Evolutionary conservation across 2,329 filamentous ascomycete species (phyloP), one percentile per base, ranked within the genome.

Genomic region (Pseudogymnoascus verrucosus): DNA sequence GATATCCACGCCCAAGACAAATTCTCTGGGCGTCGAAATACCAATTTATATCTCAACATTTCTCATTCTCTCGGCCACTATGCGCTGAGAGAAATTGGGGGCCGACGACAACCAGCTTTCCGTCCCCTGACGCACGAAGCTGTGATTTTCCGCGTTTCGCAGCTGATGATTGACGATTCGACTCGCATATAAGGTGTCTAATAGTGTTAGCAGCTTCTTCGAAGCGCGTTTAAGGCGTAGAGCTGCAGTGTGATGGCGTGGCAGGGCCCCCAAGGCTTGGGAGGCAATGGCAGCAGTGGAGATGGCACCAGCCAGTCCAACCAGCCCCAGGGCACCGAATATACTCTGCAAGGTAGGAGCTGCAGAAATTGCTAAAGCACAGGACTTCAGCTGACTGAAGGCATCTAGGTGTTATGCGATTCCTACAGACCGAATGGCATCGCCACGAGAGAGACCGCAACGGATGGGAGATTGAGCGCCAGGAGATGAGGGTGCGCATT

Each of bases 371-470:
- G 36, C 39, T 57, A 62, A 61, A 34, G 39, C 14, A 23, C 66
- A 26, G 39, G 1, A 40, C 59, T 31, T 36, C 44, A 61, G 28
- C 54, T 65, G 47, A 42, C 63, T 65, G 69, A 93, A 89, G 91
- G 72, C 91, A 96, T 40, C 96, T 69, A 95, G 91, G 95, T 74
- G 95, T 99, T 39, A 99, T 99, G 95, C 93, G 95, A 77, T 99
- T 99, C 76, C 86, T 99, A 40, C 95, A 99, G 79, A 95, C 95
- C 59, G 93, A 99, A 84, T 99, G 95, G 95, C 95, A 99, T 78
- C 89, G 91, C 69, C 93, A 99, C 76, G 95, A 99, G 78, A 90
- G 95, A 77, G 95, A 97, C 74, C 87, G 95, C 71, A 99, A 99
- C 78, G 89, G 92, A 39, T 99, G 95, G 95, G 95, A 99, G 77